Evolutionary conservation across 129 eudicot genomes (phyloP).

Genomic region (Centrapalus pauciflorus): DNA sequence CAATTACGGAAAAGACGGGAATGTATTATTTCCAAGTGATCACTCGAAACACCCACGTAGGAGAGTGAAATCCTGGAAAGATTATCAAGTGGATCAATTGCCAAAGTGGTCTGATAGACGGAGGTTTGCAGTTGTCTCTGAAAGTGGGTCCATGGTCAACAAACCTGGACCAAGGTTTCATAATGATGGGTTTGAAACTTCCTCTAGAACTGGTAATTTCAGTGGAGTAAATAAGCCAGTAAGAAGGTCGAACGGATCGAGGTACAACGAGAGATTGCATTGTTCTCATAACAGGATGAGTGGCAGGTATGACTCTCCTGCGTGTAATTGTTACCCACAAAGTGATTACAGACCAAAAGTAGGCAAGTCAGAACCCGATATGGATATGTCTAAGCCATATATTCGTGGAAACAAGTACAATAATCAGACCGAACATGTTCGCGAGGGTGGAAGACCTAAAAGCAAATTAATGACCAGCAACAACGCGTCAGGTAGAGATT

Average conservation of each 20-base stretch:
- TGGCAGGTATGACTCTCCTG: slow-evolving; percentile 38
- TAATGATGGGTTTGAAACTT: slow-evolving; percentile 42
- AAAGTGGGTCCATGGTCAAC: slow-evolving; percentile 35
- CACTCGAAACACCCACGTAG: slow-evolving; percentile 42
- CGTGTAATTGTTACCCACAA: slow-evolving; percentile 64
- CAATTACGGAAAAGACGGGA: slow-evolving; percentile 34
- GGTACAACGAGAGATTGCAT: slow-evolving; percentile 41
- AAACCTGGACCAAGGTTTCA: slow-evolving; percentile 50
- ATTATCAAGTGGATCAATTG: slow-evolving; percentile 28
- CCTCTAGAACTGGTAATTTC: slow-evolving; percentile 32
- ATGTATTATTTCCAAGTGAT: slow-evolving; percentile 33
- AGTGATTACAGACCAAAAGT: slow-evolving; percentile 55
- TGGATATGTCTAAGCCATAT: slow-evolving; percentile 50
- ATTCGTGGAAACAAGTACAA: slow-evolving; percentile 47
- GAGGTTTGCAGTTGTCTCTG: slow-evolving; percentile 31
- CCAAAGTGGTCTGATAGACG: slow-evolving; percentile 52
- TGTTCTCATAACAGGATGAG: slow-evolving; percentile 37
- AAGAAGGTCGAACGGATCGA: slow-evolving; percentile 52
- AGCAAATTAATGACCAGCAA: slow-evolving; percentile 38
- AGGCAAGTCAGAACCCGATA: slow-evolving; percentile 41
- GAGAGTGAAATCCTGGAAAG: slow-evolving; percentile 42
- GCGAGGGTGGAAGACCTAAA: slow-evolving; percentile 56
- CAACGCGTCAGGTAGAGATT: slow-evolving; percentile 33
- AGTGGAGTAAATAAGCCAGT: slow-evolving; percentile 52
- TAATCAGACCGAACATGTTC: slow-evolving; percentile 36